phyloP scores from a whole-genome alignment of 371 early-diverging fungal genomes.

The Mortierella sp. region DNA sequence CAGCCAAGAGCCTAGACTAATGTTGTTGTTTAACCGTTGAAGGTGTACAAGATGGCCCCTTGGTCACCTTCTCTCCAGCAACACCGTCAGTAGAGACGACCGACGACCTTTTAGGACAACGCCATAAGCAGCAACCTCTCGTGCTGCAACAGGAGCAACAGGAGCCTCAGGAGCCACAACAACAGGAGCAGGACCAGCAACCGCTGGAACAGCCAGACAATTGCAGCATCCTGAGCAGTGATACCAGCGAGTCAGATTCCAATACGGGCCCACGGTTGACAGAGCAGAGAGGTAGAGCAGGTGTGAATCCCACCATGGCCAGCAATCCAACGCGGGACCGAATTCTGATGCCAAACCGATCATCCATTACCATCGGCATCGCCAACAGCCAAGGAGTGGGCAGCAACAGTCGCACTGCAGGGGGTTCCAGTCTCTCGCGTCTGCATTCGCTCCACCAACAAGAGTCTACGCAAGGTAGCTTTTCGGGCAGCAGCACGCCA shows the following conservation, averaged over 20 bases:
- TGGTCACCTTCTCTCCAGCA: conserved; percentile 36
- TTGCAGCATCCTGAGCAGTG: too few relatives aligned
- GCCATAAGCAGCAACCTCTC: background rate
- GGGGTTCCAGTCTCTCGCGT: conserved; percentile 46
- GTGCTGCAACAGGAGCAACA: conserved; percentile 4
- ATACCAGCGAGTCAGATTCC: conserved; percentile 5
- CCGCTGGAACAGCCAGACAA: background rate
- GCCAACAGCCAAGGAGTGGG: conserved; percentile 51
- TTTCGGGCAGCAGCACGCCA: conserved; percentile 11
- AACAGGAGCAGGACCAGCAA: conserved; percentile 3
- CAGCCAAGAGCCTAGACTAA: background rate
- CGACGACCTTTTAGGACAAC: conserved; percentile 10
- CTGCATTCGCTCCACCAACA: conserved; percentile 46
- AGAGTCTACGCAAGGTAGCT: conserved; percentile 26
- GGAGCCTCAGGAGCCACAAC: conserved; percentile 2
- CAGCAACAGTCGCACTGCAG: conserved; percentile 42
- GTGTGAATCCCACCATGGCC: background rate
- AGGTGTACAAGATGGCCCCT: conserved; percentile 24
- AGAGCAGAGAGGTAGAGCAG: conserved; percentile 33
- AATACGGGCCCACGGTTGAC: conserved; percentile 11
- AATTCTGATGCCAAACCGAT: conserved; percentile 51
- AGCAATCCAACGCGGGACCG: conserved; percentile 29
- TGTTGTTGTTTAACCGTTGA: background rate
- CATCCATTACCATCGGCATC: conserved; percentile 51
- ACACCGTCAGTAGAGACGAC: conserved; percentile 30